Base-by-base conservation (phyloP, 805 yeast species). In the Candida bentonensis region DNA sequence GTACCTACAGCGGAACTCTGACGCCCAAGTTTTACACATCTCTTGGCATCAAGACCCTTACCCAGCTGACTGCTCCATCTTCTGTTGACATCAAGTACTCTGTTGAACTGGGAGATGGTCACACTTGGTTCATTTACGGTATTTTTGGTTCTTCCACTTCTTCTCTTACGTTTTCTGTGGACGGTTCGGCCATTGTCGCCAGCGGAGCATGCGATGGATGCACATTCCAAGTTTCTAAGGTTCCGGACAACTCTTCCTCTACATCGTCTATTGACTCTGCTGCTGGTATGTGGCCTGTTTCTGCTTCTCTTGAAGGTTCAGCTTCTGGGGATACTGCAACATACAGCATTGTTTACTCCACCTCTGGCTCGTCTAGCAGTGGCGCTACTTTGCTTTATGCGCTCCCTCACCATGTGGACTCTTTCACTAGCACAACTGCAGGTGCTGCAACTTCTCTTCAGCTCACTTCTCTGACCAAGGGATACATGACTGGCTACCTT, bases 201-300 rank as follows among this genome's bases (percentile, higher is more conserved):
- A 48, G 48, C 39, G 65, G 33, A 52, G 67, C 43, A 22, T 50
- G 34, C 48, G 65, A 27, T 51, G 67, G 49, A 59, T 63, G 49
- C 63, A 67, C 4, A 34, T 57, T 76, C 15, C 82, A 79, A 60
- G 60, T 72, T 7, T 80, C 78, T 2, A 65, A 66, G 39, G 64
- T 76, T 7, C 69, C 76, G 22, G 56, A 54, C 4, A 58, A 53
- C n/a, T 9, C 17, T 15, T 49, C 52, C 7, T 56, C 60, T 25
- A 74, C 70, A 21, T 57, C 63, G 4, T 42, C 44, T 49, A 78
- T 78, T 55, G 88, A 80, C 57, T 51, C 63, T 39, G 76, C 82
- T 20, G 88, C 92, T 34, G 94, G 94, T 34, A 64, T 69, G 51
- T 82, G 79, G 55, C 75, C 73, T 2, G 68, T 70, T 2, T 68